Conservation (phyloP, 192 early-diverging fungal genomes). For the Rhizophagus sp. region DNA sequence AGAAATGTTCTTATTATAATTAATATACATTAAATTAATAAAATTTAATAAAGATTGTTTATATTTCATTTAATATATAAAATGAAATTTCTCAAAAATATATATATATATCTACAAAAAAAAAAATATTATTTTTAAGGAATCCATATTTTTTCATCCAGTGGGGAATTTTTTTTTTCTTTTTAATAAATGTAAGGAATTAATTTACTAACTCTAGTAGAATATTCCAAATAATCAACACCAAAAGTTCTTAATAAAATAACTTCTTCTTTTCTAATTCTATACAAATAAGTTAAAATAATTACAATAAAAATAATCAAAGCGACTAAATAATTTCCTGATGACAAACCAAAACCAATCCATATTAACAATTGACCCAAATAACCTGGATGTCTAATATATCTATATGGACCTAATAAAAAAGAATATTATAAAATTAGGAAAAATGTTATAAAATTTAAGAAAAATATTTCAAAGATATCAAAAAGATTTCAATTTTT, state of each 20-base stretch:
- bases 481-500: no score
- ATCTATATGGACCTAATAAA: constrained; percentile 38
- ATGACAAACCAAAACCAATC: constrained; percentile 37
- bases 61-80: no score
- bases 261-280: constrained; percentile 39
- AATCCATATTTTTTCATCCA: no score
- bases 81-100: no score
- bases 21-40: background rate
- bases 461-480: no score
- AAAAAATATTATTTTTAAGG: no score
- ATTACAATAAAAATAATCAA: constrained; percentile 26
- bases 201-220: constrained; percentile 5
- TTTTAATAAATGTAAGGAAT: constrained; percentile 15
- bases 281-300: constrained; percentile 27
- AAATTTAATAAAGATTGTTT: background rate
- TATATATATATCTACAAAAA: no score
- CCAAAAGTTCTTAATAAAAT: constrained; percentile 40
- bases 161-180: no score
- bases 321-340: constrained; percentile 29
- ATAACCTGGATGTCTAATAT: constrained; percentile 43
- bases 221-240: constrained; percentile 46
- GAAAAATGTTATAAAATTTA: no score
- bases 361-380: constrained; percentile 34
- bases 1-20: background rate
- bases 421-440: background rate